These are phyloP conservation scores for Xylaria curta DNA, from an alignment of 495 filamentous ascomycete genomes.

Conservation along the genomic window DNA sequence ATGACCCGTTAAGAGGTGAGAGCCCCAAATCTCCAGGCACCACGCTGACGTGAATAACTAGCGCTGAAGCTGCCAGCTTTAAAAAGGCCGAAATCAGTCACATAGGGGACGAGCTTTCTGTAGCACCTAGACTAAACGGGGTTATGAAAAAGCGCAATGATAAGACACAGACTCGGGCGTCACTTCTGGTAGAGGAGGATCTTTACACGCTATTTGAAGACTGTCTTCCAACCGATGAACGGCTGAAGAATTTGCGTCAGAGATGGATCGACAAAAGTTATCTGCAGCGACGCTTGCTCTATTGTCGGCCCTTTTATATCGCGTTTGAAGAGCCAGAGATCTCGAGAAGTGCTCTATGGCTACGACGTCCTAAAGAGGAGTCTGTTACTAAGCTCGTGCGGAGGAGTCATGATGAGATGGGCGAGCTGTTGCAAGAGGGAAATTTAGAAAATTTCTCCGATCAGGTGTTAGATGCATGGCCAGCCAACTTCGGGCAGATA, in stretches of 20 bases:
- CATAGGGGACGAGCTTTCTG: not conserved
- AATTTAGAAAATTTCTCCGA: not conserved
- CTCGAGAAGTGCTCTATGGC: not conserved
- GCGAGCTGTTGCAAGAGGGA: not conserved
- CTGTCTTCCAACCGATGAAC: not conserved
- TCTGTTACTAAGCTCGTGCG: not conserved
- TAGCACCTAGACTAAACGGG: not conserved
- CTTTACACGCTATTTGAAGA: not conserved
- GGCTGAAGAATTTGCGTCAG: not conserved
- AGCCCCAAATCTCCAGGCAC: not conserved
- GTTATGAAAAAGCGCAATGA: not conserved
- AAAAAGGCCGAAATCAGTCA: not conserved
- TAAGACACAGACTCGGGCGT: not conserved
- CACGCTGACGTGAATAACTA: not conserved
- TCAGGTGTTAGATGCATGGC: not conserved
- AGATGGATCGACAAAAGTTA: conserved; percentile 1
- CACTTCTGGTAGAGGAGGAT: not conserved
- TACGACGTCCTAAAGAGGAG: not conserved
- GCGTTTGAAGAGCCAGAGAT: not conserved
- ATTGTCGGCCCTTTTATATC: conserved; percentile 1
- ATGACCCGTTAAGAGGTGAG: not conserved
- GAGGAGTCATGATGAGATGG: not conserved
- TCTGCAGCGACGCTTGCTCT: not conserved
- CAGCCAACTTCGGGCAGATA: not conserved
- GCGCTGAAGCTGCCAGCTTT: not conserved